These are phyloP conservation scores for Cladosporium sp. DNA, from an alignment of 2,329 filamentous ascomycete genomes.

Conservation along the genomic window DNA sequence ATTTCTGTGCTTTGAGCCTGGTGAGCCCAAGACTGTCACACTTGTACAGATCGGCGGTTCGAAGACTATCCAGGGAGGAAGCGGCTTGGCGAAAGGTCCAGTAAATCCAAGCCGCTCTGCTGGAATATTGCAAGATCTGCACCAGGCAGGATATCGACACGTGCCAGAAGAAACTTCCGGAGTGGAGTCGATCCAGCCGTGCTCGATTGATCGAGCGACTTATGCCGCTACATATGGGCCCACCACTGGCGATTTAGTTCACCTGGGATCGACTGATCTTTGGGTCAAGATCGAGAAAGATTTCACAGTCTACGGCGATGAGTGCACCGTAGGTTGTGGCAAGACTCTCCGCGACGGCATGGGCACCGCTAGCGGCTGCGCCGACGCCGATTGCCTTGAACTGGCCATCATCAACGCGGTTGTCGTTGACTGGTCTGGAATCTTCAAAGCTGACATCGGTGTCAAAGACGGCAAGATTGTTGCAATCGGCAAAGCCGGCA, in stretches of 20 bases:
- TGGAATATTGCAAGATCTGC: constrained; percentile 65
- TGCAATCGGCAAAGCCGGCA: constrained; percentile 87
- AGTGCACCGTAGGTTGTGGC: constrained; percentile 90
- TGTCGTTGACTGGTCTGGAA: constrained; percentile 83
- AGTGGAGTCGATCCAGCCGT: constrained; percentile 54
- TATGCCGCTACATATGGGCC: constrained; percentile 89
- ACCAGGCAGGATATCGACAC: constrained; percentile 74
- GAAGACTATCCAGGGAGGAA: constrained; percentile 77
- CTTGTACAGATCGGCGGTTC: constrained; percentile 81
- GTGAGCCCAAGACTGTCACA: constrained; percentile 82
- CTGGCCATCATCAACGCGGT: constrained; percentile 83
- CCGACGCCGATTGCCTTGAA: constrained; percentile 71
- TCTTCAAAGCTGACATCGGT: constrained; percentile 92
- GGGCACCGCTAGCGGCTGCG: constrained; percentile 79
- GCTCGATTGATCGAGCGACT: constrained; percentile 70
- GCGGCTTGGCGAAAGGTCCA: constrained; percentile 68
- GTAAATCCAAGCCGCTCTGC: constrained; percentile 60
- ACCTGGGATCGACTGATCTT: constrained; percentile 78
- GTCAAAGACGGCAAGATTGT: constrained; percentile 81
- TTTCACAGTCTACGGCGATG: constrained; percentile 78
- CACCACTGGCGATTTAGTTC: constrained; percentile 77
- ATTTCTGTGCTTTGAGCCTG: constrained; percentile 86
- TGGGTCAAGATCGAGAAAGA: constrained; percentile 89
- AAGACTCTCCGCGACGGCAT: constrained; percentile 91
- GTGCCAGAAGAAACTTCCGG: constrained; percentile 57